phyloP scores from a whole-genome alignment of 2,329 filamentous ascomycete genomes.

The Karstenula rhodostoma region DNA sequence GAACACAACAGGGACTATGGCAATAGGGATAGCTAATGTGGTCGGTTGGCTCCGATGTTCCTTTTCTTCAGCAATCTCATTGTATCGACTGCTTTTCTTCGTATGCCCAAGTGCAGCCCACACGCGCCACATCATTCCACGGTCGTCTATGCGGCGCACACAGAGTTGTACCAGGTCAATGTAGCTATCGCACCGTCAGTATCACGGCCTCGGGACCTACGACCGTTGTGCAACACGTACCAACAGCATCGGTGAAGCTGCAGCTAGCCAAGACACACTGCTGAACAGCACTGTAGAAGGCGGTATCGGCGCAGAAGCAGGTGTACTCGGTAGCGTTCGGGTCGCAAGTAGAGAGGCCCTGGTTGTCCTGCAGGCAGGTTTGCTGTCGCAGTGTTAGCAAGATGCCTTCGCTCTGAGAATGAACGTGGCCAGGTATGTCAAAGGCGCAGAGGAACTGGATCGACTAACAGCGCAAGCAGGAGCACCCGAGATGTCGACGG shows the following conservation, averaged over 20 bases:
- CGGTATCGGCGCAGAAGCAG: slow-evolving; percentile 25
- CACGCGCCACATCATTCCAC: slow-evolving; percentile 10
- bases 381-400: slow-evolving; percentile 14
- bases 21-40: slow-evolving; percentile 8
- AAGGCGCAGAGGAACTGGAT: neutral
- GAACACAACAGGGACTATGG: neutral
- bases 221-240: slow-evolving; percentile 12
- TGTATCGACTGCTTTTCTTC: neutral
- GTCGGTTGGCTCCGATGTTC: slow-evolving; percentile 4
- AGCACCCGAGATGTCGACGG: slow-evolving; percentile 21
- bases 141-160: slow-evolving; percentile 10
- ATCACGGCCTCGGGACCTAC: neutral
- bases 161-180: slow-evolving; percentile 17
- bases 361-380: slow-evolving; percentile 20
- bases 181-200: slow-evolving; percentile 11
- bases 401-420: neutral
- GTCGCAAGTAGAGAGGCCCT: slow-evolving; percentile 17
- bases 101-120: slow-evolving; percentile 15
- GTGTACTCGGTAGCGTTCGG: slow-evolving; percentile 14
- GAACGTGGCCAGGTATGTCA: neutral
- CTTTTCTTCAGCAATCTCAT: neutral
- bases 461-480: slow-evolving; percentile 23
- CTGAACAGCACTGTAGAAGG: slow-evolving; percentile 17
- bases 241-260: slow-evolving; percentile 16
- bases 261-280: slow-evolving; percentile 17